These are phyloP conservation scores for Wickerhamiella hasegawae DNA, from an alignment of 805 yeast genomes.

Conservation along the genomic window DNA sequence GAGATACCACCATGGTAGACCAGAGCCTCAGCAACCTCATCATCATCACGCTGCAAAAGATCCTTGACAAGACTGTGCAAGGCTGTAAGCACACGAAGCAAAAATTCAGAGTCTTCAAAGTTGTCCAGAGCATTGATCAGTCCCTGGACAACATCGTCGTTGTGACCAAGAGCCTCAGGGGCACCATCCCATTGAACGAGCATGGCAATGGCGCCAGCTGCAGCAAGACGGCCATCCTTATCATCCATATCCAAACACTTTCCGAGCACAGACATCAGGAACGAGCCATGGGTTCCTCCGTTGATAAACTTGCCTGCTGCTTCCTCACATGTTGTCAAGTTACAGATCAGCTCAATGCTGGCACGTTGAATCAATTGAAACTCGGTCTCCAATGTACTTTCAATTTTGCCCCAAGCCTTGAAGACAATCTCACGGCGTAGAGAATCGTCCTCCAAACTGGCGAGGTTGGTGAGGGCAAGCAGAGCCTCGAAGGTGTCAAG, in stretches of 20 bases:
- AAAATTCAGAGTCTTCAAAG: constrained; percentile 15
- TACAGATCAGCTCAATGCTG: constrained; percentile 46
- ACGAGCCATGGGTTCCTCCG: constrained; percentile 15
- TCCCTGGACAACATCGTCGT: constrained; percentile 14
- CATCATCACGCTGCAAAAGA: constrained; percentile 11
- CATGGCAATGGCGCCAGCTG: constrained; percentile 26
- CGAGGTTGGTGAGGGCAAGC: constrained; percentile 51
- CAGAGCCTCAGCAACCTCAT: constrained; percentile 14
- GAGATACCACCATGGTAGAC: constrained; percentile 13
- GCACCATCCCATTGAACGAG: constrained; percentile 24
- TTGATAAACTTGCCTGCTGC: constrained; percentile 25
- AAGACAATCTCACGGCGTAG: constrained; percentile 26
- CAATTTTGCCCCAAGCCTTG: constrained; percentile 32
- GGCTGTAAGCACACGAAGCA: constrained; percentile 18
- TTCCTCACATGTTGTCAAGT: constrained; percentile 29
- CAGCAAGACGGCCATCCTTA: constrained; percentile 21
- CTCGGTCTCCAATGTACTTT: constrained; percentile 28
- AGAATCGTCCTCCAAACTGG: constrained; percentile 30
- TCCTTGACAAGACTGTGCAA: constrained; percentile 12
- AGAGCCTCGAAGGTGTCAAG: constrained; percentile 37
- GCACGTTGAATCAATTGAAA: constrained; percentile 39
- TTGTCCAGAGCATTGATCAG: constrained; percentile 12
- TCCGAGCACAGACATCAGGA: constrained; percentile 21
- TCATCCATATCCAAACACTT: constrained; percentile 18
- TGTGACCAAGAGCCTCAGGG: constrained; percentile 16